phyloP scores from a whole-genome alignment of 148 eudicot genomes.

The Dysphania ambrosioides region DNA sequence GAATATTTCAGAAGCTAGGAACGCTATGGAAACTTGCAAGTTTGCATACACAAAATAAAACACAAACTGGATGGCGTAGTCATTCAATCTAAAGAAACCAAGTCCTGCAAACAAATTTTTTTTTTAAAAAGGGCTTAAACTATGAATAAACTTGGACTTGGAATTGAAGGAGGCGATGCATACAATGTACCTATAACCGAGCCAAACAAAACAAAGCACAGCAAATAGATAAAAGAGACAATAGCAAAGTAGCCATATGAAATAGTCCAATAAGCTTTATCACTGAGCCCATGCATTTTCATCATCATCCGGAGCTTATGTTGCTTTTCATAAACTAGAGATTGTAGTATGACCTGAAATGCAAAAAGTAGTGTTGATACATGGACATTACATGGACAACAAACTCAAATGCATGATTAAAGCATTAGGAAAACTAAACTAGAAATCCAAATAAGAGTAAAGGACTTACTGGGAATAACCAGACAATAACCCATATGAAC shows the following conservation, averaged over 20 bases:
- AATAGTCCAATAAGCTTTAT: constrained; percentile 83
- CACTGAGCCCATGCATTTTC: constrained; percentile 98
- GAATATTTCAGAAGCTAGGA: constrained; percentile 56
- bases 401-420: not conserved
- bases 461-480: constrained; percentile 70
- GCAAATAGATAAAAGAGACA: constrained; percentile 65
- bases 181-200: constrained; percentile 51
- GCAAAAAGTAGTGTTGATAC: no score
- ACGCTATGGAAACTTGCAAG: constrained; percentile 76
- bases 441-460: not conserved
- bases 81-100: constrained; percentile 51
- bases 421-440: not conserved
- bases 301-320: constrained; percentile 81
- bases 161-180: not conserved
- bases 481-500: constrained; percentile 63
- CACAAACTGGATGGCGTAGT: constrained; percentile 69
- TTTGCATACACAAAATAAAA: constrained; percentile 69
- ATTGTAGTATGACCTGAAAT: constrained; percentile 61
- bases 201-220: constrained; percentile 72
- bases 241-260: constrained; percentile 69
- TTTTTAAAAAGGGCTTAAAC: not conserved
- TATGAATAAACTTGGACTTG: not conserved
- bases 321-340: constrained; percentile 87
- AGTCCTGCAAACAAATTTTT: constrained; percentile 61
- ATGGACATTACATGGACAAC: no score